Percentiles rank a stretch among this genome's conserved stretches.
These are phyloP conservation scores for Sphagnum fallax DNA, from an alignment of 228 moss, liverwort and hornwort genomes.

Conservation along the genomic window DNA sequence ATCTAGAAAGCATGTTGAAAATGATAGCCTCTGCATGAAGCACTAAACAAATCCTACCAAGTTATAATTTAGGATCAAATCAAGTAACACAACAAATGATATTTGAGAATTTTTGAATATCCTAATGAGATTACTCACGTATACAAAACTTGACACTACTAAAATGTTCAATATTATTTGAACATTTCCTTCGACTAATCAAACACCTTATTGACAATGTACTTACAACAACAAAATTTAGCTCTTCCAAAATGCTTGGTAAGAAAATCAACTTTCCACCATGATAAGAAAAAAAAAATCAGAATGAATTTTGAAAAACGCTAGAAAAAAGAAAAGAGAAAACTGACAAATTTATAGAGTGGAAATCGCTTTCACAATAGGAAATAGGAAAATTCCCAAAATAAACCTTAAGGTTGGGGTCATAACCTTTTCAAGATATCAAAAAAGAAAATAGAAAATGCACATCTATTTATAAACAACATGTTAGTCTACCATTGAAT, in stretches of 20 bases:
- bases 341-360: neutral
- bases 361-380: neutral
- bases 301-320: too few species aligned
- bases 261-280: constrained; percentile 49
- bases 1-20: too few species aligned
- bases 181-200: too few species aligned
- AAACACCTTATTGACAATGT: neutral
- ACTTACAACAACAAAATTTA: constrained; percentile 60
- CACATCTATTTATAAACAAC: constrained; percentile 87
- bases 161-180: too few species aligned
- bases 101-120: neutral
- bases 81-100: neutral
- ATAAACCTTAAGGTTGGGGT: too few species aligned
- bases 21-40: neutral
- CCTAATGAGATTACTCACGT: neutral
- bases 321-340: too few species aligned
- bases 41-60: neutral
- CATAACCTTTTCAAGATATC: too few species aligned
- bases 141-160: neutral
- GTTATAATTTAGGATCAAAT: neutral
- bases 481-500: constrained; percentile 94
- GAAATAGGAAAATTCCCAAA: neutral
- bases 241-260: constrained; percentile 43
- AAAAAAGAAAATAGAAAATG: neutral
- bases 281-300: too few species aligned